Percentiles rank a stretch among this genome's conserved stretches.
phyloP scores from a whole-genome alignment of 1,284 basidiomycete species.

The Apiotrichum siamense region DNA sequence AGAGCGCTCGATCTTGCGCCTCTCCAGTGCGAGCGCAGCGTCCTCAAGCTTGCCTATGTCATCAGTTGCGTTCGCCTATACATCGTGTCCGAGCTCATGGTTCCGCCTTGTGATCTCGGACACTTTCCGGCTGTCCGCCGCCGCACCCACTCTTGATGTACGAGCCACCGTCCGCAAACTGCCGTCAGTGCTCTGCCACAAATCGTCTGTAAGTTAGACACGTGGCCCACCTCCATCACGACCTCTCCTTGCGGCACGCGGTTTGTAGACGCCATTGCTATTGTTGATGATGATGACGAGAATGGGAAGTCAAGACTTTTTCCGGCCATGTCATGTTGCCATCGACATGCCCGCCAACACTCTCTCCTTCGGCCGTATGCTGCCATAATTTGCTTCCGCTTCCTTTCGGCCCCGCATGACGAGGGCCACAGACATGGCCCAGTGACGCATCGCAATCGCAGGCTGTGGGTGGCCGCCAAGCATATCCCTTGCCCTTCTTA shows the following conservation, averaged over 20 bases:
- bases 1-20: slow-evolving; percentile 31
- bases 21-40: slow-evolving; percentile 36
- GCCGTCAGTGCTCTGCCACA: neutral
- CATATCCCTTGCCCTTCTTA: neutral
- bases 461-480: neutral
- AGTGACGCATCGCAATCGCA: neutral
- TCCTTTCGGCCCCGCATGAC: neutral
- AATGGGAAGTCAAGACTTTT: neutral
- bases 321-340: neutral
- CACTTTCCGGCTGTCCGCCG: too few species aligned
- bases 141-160: slow-evolving; percentile 40
- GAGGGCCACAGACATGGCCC: too few species aligned
- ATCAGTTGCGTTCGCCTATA: neutral
- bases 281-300: slow-evolving; percentile 5
- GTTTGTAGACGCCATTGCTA: slow-evolving; percentile 19
- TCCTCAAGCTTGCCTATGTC: slow-evolving; percentile 36
- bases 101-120: neutral
- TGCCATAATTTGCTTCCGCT: neutral
- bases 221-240: slow-evolving; percentile 32
- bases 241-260: slow-evolving; percentile 42
- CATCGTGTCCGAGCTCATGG: neutral
- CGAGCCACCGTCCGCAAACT: slow-evolving; percentile 42
- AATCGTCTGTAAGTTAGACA: neutral
- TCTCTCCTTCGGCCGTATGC: too few species aligned
- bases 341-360: neutral